Percentiles rank a stretch among this genome's conserved stretches.
Evolutionary conservation across 805 yeast species (phyloP).

Genomic region (Hanseniaspora valbyensis): DNA sequence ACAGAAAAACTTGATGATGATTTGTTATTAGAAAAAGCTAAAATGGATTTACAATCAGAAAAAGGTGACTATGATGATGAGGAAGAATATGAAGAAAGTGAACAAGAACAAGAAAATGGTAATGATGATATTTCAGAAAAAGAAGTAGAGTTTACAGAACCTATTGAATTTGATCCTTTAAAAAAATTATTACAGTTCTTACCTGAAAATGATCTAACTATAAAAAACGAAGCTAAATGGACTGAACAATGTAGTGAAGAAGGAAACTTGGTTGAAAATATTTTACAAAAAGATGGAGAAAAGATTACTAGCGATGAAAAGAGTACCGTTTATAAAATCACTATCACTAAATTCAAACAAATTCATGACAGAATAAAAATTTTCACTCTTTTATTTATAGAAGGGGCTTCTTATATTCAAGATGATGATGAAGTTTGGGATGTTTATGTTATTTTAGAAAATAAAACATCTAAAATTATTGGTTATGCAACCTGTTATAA

Average conservation of each 20-base stretch:
- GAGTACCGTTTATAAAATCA: slow-evolving; percentile 38
- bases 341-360: slow-evolving; percentile 30
- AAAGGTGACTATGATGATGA: neutral
- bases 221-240: slow-evolving; percentile 63
- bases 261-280: slow-evolving; percentile 16
- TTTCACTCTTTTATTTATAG: slow-evolving; percentile 73
- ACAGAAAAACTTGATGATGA: slow-evolving; percentile 39
- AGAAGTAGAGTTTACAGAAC: neutral
- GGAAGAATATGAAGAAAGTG: slow-evolving; percentile 47
- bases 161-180: slow-evolving; percentile 23
- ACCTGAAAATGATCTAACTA: slow-evolving; percentile 45
- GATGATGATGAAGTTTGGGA: slow-evolving; percentile 70
- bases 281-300: slow-evolving; percentile 28
- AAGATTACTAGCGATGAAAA: slow-evolving; percentile 28
- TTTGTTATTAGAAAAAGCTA: slow-evolving; percentile 4
- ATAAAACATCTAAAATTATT: slow-evolving; percentile 36
- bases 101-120: neutral
- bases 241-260: slow-evolving; percentile 43
- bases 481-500: slow-evolving; percentile 80
- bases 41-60: slow-evolving; percentile 7
- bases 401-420: slow-evolving; percentile 87
- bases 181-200: slow-evolving; percentile 40
- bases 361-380: slow-evolving; percentile 65
- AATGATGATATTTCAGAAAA: neutral
- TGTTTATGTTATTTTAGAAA: slow-evolving; percentile 42